These are phyloP conservation scores for Sherardia arvensis DNA, from an alignment of 257 asterid genomes.

Conservation along the genomic window DNA sequence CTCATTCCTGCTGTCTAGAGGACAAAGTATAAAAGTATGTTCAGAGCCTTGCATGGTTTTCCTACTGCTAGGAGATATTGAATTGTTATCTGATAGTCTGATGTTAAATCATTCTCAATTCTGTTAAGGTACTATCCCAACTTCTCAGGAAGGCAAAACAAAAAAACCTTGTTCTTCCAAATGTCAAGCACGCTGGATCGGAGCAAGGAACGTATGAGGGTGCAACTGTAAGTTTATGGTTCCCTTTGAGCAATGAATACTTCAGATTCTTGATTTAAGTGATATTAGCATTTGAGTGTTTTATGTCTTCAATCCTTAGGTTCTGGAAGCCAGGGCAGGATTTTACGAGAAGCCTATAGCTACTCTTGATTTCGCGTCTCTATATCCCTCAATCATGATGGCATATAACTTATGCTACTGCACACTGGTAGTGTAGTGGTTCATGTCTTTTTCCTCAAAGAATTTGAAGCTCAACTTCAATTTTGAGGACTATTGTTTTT, in stretches of 20 bases:
- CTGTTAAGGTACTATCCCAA: conserved; percentile 83
- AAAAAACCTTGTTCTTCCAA: conserved; percentile 75
- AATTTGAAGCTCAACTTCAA: neutral
- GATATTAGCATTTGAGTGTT: neutral
- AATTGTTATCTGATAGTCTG: neutral
- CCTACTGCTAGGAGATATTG: neutral
- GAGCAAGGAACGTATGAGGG: conserved; percentile 97
- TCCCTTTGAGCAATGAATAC: neutral
- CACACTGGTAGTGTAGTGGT: conserved; percentile 50
- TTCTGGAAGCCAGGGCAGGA: conserved; percentile 90
- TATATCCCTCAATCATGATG: conserved; percentile 98
- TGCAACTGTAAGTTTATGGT: conserved; percentile 69
- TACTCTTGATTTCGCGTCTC: conserved; percentile 95
- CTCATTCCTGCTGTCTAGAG: conserved; percentile 90
- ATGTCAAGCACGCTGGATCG: conserved; percentile 86
- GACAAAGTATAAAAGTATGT: conserved; percentile 93
- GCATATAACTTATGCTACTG: conserved; percentile 96
- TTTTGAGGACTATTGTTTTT: neutral
- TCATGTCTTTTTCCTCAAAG: neutral
- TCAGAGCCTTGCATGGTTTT: conserved; percentile 9
- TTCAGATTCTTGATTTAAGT: neutral
- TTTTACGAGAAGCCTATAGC: conserved; percentile 96
- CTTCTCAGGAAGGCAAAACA: conserved; percentile 91
- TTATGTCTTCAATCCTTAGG: conserved; percentile 39
- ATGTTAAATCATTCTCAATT: conserved; percentile 4